Evolutionary conservation across 148 eudicot genomes (phyloP).

Genomic region (Camellia japonica): DNA sequence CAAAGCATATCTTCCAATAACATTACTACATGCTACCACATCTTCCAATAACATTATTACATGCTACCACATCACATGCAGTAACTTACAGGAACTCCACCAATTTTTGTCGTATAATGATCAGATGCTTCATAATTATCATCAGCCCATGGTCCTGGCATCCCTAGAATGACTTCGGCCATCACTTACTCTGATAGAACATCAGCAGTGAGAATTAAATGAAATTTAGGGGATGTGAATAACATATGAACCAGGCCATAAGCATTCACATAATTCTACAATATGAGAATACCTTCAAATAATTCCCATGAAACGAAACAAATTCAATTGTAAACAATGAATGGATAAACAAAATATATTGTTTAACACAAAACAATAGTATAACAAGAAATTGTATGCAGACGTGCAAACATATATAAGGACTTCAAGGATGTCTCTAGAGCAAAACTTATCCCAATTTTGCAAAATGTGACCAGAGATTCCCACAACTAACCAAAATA

Average conservation of each 20-base stretch:
- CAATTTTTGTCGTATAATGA: slow-evolving; percentile 80
- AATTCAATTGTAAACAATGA: neutral
- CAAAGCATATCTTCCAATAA: neutral
- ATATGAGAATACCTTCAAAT: slow-evolving; percentile 8
- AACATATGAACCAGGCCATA: neutral
- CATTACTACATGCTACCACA: neutral
- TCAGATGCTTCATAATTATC: slow-evolving; percentile 63
- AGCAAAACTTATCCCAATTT: neutral
- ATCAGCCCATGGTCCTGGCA: slow-evolving; percentile 94
- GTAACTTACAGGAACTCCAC: slow-evolving; percentile 80
- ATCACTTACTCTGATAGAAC: slow-evolving; percentile 26
- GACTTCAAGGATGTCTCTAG: neutral
- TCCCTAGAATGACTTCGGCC: slow-evolving; percentile 60
- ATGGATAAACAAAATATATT: neutral
- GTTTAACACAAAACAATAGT: neutral
- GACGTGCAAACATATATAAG: neutral
- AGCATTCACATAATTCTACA: neutral
- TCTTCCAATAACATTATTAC: neutral
- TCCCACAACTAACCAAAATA: no score
- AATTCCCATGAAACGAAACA: neutral
- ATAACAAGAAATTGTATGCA: neutral
- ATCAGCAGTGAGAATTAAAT: neutral
- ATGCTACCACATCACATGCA: neutral
- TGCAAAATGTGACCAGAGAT: neutral
- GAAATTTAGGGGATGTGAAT: neutral